Conservation (phyloP, 352 stramenopile species). For the Globisporangium perplexum region DNA sequence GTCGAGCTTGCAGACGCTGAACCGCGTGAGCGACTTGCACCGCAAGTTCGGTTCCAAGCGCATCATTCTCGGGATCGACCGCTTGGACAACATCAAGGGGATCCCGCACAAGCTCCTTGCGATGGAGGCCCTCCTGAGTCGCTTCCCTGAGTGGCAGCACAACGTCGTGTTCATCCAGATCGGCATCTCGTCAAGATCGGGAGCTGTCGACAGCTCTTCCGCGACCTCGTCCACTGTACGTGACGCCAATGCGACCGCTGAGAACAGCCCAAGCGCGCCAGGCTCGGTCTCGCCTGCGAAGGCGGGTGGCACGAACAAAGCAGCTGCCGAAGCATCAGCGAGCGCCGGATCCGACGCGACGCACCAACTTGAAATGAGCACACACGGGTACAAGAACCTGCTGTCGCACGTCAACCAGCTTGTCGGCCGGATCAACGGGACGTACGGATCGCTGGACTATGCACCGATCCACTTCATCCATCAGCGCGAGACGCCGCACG, state of each 20-base stretch:
- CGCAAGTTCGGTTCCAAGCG: slow-evolving; percentile 75
- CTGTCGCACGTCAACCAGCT: slow-evolving; percentile 84
- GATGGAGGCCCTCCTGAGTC: slow-evolving; percentile 81
- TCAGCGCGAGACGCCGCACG: slow-evolving; percentile 63
- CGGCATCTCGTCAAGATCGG: slow-evolving; percentile 87
- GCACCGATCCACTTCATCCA: slow-evolving; percentile 91
- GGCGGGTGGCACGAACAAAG: slow-evolving; percentile 1
- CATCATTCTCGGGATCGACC: slow-evolving; percentile 81
- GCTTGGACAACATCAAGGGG: slow-evolving; percentile 88
- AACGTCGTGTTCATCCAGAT: slow-evolving; percentile 96
- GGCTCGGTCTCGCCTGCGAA: background rate
- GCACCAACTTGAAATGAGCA: slow-evolving; percentile 78
- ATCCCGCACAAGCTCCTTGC: slow-evolving; percentile 87
- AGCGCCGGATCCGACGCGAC: slow-evolving; percentile 27
- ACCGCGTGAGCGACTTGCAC: slow-evolving; percentile 66
- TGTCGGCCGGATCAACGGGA: slow-evolving; percentile 86
- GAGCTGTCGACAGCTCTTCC: slow-evolving; percentile 25
- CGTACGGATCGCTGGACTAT: slow-evolving; percentile 84
- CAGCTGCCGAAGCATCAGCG: background rate
- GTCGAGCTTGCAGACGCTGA: slow-evolving; percentile 45
- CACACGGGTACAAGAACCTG: slow-evolving; percentile 61
- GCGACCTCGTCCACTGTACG: background rate
- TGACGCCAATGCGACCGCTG: slow-evolving; percentile 8
- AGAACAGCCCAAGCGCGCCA: slow-evolving; percentile 4
- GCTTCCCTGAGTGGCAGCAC: slow-evolving; percentile 89